Percentiles rank a stretch among this genome's conserved stretches.
Conservation (phyloP, 306 rosid genomes). For the Corylus heterophylla region DNA sequence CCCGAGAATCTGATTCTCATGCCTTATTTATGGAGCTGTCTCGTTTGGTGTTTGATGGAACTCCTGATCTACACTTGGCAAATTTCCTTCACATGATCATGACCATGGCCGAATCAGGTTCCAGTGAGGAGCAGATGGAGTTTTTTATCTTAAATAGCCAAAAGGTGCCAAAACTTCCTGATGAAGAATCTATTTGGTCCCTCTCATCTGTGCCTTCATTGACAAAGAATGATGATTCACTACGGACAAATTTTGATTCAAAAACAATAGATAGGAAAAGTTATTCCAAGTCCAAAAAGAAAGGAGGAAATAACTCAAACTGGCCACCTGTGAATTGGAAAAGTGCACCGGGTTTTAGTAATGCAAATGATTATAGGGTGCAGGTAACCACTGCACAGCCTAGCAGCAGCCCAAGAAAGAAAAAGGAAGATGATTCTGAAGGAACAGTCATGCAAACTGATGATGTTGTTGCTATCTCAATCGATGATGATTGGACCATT, state of each 20-base stretch:
- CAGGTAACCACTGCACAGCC: constrained; percentile 38
- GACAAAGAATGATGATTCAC: constrained; percentile 34
- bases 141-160: constrained; percentile 69
- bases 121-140: constrained; percentile 66
- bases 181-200: constrained; percentile 75
- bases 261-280: constrained; percentile 37
- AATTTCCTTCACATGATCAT: constrained; percentile 89
- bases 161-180: constrained; percentile 62
- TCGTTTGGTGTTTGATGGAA: constrained; percentile 58
- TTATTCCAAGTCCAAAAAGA: constrained; percentile 48
- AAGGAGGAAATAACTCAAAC: constrained; percentile 33
- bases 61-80: constrained; percentile 63
- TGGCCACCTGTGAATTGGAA: constrained; percentile 90
- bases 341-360: constrained; percentile 74
- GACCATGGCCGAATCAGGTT: constrained; percentile 70
- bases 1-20: constrained; percentile 64
- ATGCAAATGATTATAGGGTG: constrained; percentile 55
- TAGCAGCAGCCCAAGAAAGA: constrained; percentile 26
- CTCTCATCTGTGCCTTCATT: constrained; percentile 40
- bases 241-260: constrained; percentile 26
- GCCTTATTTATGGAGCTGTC: constrained; percentile 87
- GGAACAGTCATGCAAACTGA: constrained; percentile 23
- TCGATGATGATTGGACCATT: constrained; percentile 43
- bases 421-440: constrained; percentile 38
- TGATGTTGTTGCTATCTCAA: constrained; percentile 43